Evolutionary conservation across 2,329 filamentous ascomycete genomes (phyloP).

Genomic region (Tolypocladium tropicale): DNA sequence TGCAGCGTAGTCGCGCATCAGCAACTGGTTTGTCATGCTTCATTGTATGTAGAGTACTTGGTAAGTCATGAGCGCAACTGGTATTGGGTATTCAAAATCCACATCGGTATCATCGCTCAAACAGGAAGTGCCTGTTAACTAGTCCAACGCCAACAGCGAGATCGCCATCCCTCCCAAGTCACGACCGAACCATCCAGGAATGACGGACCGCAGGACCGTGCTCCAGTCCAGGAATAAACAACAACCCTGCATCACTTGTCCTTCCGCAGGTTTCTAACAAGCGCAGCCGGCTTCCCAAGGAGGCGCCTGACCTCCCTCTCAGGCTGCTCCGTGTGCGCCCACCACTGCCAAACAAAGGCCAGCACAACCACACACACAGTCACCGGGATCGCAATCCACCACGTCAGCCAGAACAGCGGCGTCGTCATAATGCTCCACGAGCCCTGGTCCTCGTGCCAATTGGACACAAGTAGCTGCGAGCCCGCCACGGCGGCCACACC

Average conservation of each 20-base stretch:
- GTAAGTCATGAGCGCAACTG: too few relatives aligned
- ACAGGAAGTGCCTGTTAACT: too few relatives aligned
- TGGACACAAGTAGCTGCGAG: conserved; percentile 16
- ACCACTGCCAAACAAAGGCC: conserved; percentile 18
- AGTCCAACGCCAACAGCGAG: too few relatives aligned
- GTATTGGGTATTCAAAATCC: too few relatives aligned
- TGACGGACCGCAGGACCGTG: too few relatives aligned
- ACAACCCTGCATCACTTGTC: neutral
- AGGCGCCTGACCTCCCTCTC: neutral
- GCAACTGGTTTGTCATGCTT: too few relatives aligned
- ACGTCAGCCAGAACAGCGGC: conserved; percentile 17
- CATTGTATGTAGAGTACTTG: too few relatives aligned
- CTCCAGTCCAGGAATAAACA: too few relatives aligned
- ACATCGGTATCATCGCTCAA: too few relatives aligned
- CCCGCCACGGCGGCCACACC: conserved; percentile 21
- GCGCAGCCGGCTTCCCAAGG: neutral
- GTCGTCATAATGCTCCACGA: conserved; percentile 13
- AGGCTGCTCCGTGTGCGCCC: conserved; percentile 12
- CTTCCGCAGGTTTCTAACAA: neutral
- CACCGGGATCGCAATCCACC: conserved; percentile 19
- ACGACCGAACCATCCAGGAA: neutral
- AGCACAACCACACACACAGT: conserved; percentile 13
- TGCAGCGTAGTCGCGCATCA: too few relatives aligned
- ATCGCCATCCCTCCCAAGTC: neutral
- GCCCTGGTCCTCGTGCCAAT: conserved; percentile 7